Evolutionary conservation across 768 basidiomycete genomes (phyloP), one percentile per base, ranked within the genome.

Genomic region (Amanita subjunquillea): DNA sequence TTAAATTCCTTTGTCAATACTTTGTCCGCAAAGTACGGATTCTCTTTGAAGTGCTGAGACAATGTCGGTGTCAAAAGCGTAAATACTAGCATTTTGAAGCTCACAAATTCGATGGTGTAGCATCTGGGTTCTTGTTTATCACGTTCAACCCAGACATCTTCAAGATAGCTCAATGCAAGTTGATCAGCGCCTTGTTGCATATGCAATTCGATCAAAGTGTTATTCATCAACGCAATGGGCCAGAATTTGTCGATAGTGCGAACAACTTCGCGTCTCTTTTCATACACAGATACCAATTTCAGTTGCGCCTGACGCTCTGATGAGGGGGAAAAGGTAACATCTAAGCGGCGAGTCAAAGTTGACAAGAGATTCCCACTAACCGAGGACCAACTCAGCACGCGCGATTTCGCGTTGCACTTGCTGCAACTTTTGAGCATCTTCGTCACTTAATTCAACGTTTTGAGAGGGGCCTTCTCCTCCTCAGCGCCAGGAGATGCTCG

Each of bases 31-130:
- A 92, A 92, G 71, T 80, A 88, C 20, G 87, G 87, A 69, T 92
- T 92, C 62, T 89, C 77, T 66, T 86, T 88, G 75, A 91, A 92
- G 62, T 86, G 63, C 90, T 92, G 60, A 20, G 12, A 53, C 36
- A n/a, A 47, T 10, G n/a, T 15, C 10, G 13, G 17, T n/a, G 29
- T 25, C 25, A 39, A 32, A 13, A 20, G 34, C 20, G 27, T 15
- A 43, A 8, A 49, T 5, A 50, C 15, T 20, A 54, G 48, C 13
- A 30, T n/a, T 46, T 30, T 48, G n/a, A 27, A 17, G 80, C 92
- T 62, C 67, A 94, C 93, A 69, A 96, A 91, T 73, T 93, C 85
- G 51, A 95, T 67, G 47, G 83, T 86, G 71, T 84, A 95, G 62
- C 83, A 85, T 60, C 93, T 72, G 53, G 83, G 82, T 65, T 96